Percentiles rank a stretch among this genome's conserved stretches.
These are phyloP conservation scores for Chimonanthus salicifolius DNA, from an alignment of 164 flowering plant genomes.

Conservation along the genomic window DNA sequence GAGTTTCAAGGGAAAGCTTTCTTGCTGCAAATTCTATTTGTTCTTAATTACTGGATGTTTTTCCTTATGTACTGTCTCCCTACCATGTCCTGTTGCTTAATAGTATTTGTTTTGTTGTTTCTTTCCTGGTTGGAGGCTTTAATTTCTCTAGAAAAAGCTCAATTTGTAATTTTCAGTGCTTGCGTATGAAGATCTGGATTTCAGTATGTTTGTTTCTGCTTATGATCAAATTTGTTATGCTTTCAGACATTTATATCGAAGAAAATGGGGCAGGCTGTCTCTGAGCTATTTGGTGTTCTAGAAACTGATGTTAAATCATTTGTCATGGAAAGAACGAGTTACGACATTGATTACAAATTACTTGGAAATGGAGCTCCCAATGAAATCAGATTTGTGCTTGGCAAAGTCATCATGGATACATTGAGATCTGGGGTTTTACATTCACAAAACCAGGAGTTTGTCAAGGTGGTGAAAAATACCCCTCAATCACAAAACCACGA, in stretches of 20 bases:
- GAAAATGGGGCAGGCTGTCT: constrained; percentile 25
- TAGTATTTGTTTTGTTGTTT: too few species aligned
- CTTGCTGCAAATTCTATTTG: too few species aligned
- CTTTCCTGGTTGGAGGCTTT: too few species aligned
- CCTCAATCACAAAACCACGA: not conserved
- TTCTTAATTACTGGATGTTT: not conserved
- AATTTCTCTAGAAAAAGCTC: not conserved
- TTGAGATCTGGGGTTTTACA: constrained; percentile 29
- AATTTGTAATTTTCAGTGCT: not conserved
- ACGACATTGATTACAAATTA: constrained; percentile 33
- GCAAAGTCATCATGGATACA: constrained; percentile 67
- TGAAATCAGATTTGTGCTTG: constrained; percentile 68
- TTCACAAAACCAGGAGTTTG: constrained; percentile 1
- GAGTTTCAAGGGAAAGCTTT: not conserved
- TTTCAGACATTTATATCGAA: constrained; percentile 58
- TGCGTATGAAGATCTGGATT: not conserved
- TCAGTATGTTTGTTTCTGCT: not conserved
- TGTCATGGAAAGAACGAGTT: constrained; percentile 17
- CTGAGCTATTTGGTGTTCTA: constrained; percentile 39
- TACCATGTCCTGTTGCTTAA: not conserved
- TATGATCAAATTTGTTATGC: not conserved
- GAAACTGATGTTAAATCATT: constrained; percentile 23
- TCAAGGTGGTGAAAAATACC: not conserved
- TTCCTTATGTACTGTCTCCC: not conserved
- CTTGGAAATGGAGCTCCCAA: constrained; percentile 43